These are phyloP conservation scores for Candida coleopterorum DNA, from an alignment of 805 yeast genomes.

Conservation along the genomic window DNA sequence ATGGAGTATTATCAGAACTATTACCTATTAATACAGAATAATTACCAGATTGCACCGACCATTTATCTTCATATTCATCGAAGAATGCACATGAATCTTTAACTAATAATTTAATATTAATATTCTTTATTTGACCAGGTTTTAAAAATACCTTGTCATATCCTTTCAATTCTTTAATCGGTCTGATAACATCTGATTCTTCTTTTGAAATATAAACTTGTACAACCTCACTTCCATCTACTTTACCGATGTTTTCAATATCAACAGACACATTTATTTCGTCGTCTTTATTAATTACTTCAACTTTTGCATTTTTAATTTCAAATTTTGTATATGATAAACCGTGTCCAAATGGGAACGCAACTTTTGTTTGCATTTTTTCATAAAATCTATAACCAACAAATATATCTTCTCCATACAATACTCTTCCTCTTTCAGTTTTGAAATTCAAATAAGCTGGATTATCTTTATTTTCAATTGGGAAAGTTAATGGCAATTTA, in stretches of 20 bases:
- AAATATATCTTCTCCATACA: conserved; percentile 30
- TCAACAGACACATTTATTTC: conserved; percentile 14
- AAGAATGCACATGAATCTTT: conserved; percentile 26
- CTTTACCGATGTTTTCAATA: conserved; percentile 20
- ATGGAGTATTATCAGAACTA: conserved; percentile 14
- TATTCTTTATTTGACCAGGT: conserved; percentile 13
- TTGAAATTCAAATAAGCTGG: conserved; percentile 26
- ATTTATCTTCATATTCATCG: conserved; percentile 23
- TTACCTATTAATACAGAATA: conserved; percentile 24
- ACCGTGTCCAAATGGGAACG: conserved; percentile 31
- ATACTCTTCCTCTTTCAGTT: conserved; percentile 27
- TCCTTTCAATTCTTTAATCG: conserved; percentile 27
- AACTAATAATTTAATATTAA: conserved; percentile 14
- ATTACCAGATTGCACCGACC: conserved; percentile 21
- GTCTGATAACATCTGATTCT: conserved; percentile 17
- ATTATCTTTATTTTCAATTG: conserved; percentile 19
- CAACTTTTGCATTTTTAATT: conserved; percentile 13
- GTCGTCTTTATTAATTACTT: conserved; percentile 16
- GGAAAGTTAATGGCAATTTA: conserved; percentile 22
- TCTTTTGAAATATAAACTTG: conserved; percentile 22
- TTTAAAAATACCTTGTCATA: conserved; percentile 23
- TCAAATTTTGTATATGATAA: conserved; percentile 26
- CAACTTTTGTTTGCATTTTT: conserved; percentile 20
- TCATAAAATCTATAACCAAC: conserved; percentile 30
- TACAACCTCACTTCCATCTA: conserved; percentile 24